A percentile compares a stretch with the other conserved stretches of the same genome.
These are phyloP conservation scores for Peribolospora baueri DNA, from an alignment of 768 basidiomycete genomes.

Conservation along the genomic window DNA sequence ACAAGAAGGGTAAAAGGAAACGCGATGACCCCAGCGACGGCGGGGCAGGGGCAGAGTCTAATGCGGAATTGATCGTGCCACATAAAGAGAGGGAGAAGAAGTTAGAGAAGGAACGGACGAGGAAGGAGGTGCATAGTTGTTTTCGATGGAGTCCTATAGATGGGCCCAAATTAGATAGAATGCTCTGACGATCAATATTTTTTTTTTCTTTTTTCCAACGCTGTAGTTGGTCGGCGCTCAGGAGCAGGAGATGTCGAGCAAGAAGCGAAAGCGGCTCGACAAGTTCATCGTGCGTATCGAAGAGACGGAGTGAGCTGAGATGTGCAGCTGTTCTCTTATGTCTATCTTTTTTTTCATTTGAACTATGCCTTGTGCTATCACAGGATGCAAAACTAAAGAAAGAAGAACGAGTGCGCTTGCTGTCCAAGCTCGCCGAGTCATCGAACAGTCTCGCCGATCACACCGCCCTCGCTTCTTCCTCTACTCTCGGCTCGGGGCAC, in stretches of 20 bases:
- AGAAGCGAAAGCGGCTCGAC: conserved; percentile 71
- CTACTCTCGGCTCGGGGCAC: conserved; percentile 58
- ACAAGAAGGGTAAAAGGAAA: conserved; percentile 34
- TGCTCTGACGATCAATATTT: neutral
- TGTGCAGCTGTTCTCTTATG: neutral
- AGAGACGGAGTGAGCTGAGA: too few species aligned
- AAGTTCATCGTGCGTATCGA: conserved; percentile 53
- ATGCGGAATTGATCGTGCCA: conserved; percentile 33
- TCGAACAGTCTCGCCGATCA: conserved; percentile 42
- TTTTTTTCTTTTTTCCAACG: too few species aligned
- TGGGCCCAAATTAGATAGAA: conserved; percentile 3
- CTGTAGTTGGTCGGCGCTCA: conserved; percentile 12
- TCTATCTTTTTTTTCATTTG: neutral
- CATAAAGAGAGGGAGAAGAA: conserved; percentile 35
- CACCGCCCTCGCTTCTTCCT: conserved; percentile 46
- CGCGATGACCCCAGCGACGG: conserved; percentile 13
- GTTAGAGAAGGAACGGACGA: conserved; percentile 35
- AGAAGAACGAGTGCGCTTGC: conserved; percentile 50
- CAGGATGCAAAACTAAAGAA: conserved; percentile 82
- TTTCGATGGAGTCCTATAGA: conserved; percentile 8
- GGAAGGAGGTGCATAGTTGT: conserved; percentile 31
- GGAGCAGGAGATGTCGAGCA: conserved; percentile 48
- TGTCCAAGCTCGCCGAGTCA: conserved; percentile 55
- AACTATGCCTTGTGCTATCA: too few species aligned
- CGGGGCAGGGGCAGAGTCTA: conserved; percentile 25